Evolutionary conservation across 306 rosid genomes (phyloP), one percentile per base, ranked within the genome.

Genomic region (Sicyos edulis): DNA sequence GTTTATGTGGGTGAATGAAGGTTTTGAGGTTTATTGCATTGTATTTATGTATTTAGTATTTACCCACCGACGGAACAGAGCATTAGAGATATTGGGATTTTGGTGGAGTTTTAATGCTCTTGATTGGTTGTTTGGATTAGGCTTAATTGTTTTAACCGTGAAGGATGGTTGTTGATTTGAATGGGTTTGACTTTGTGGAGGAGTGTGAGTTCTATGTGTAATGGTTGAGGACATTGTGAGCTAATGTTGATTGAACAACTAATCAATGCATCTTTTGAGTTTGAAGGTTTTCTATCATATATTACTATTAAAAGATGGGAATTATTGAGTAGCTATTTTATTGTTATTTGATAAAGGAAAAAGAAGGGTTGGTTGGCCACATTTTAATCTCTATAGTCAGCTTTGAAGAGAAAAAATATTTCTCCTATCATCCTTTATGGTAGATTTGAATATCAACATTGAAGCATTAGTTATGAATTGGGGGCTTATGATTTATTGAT

Each of bases 141-240:
- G 4, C 56, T 15, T 73, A 59, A 13, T 57, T 13, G 10, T 44
- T 73, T 73, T 58, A 44, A 45, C 55, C 54, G 21, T 5, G 17
- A 20, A 16, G 16, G n/a, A 7, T 16, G 9, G 64, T 37, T 20
- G 67, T 61, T 61, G 67, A 26, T 24, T 57, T 58, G 32, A 45
- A 45, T 40, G 54, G 44, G 56, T 73, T 73, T 73, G 68, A 73
- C 76, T 72, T 34, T 72, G 7, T 13, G 13, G 53, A 55, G 63
- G 2, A 20, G 32, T 42, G 9, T 66, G 32, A 66, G 71, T 66
- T 66, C 11, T 67, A 21, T 47, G 55, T 67, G 1, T 67, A 26
- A 67, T n/a, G n/a, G n/a, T n/a, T n/a, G n/a, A n/a, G n/a, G n/a
- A n/a, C n/a, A n/a, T n/a, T n/a, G n/a, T n/a, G n/a, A n/a, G n/a